Base-by-base conservation (phyloP, 164 flowering plant species). In the Stephania japonica region DNA sequence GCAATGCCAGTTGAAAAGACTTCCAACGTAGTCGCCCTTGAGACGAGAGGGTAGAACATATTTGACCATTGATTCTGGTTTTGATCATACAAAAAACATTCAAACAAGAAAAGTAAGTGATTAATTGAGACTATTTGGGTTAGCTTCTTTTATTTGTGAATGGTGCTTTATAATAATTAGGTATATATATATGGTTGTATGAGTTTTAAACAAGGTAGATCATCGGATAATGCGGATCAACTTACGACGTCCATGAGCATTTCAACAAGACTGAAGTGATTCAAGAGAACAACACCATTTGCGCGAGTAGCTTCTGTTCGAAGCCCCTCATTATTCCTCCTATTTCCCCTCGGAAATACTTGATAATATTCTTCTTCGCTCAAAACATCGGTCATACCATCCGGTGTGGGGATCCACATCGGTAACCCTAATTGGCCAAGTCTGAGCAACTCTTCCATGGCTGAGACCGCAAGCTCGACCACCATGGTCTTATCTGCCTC, bases 1-100 rank as follows among this genome's bases (percentile, higher is more conserved):
- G 93, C 94, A 0, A 91, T 93, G 44, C 98, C 98, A 42, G 96
- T 90, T 66, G 97, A 94, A 12, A 94, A 76, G 10, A 94, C 87
- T 44, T 90, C 96, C 8, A 94, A 69, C 8, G 93, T 90, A 78
- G 82, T 63, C 14, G 94, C 97, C 81, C 90, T 87, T 73, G 98
- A 88, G 53, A 94, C 91, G 32, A 91, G 83, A 5, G 91, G 85
- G 6, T 87, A 80, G 71, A 91, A 94, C 56, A 87, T 82, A 72
- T 78, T 85, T 18, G 88, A 79, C 97, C 96, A 91, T 76, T 92
- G 94, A 70, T 86, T 90, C 98, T 94, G 87, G 16, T 19, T 32
- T 32, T 32, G 38, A 32, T 32, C 38, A 32, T 32, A 32, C 38
- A 32, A 32, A 32, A 32, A 32, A 32, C 4, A 32, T 32, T 32